Evolutionary conservation across 441 rosid genomes (phyloP).

Genomic region (Erodium chrysanthum): DNA sequence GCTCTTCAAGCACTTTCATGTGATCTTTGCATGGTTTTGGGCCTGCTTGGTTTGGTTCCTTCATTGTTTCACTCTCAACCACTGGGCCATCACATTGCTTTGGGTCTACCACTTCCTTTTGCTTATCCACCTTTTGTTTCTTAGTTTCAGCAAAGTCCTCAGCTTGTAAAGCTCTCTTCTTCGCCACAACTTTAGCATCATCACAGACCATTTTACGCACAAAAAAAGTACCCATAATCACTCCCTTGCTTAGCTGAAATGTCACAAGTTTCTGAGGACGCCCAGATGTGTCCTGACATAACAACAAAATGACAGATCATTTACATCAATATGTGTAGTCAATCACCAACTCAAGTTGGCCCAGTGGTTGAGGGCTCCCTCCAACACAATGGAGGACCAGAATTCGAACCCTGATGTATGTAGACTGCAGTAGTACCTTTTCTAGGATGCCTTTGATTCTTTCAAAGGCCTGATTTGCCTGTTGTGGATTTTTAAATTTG

Average conservation of each 20-base stretch:
- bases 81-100: background rate
- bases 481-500: constrained; percentile 38
- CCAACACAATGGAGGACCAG: too few relatives aligned
- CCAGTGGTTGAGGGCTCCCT: too few relatives aligned
- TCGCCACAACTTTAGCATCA: constrained; percentile 17
- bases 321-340: background rate
- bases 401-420: too few relatives aligned
- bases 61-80: background rate
- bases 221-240: constrained; percentile 22
- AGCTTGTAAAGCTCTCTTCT: constrained; percentile 23
- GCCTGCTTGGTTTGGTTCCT: too few relatives aligned
- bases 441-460: constrained; percentile 34
- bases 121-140: constrained; percentile 25
- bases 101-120: background rate
- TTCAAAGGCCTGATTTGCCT: constrained; percentile 57
- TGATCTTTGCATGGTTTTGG: background rate
- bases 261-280: constrained; percentile 45
- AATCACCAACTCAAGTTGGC: too few relatives aligned
- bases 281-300: constrained; percentile 51
- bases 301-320: background rate
- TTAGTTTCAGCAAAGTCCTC: constrained; percentile 25
- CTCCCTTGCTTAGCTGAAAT: constrained; percentile 29
- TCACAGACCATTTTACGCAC: constrained; percentile 43
- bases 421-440: constrained; percentile 50
- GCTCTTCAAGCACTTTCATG: background rate